Conservation (phyloP, 139 green algal species). For the Chlorella sp. region DNA sequence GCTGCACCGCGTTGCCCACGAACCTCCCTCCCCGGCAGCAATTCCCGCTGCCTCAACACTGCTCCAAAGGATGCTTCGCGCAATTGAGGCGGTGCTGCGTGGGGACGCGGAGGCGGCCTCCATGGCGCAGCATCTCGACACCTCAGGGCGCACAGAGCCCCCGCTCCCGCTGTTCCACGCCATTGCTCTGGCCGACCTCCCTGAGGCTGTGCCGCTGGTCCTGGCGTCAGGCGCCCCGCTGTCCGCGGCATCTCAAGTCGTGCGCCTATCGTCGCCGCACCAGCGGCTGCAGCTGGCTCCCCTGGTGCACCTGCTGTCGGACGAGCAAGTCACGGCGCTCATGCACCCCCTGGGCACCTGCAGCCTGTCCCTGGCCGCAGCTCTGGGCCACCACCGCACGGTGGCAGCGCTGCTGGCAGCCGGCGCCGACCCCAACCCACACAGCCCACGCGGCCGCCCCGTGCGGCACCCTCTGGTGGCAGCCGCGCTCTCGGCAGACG, state of each 20-base stretch:
- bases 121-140: too few relatives aligned
- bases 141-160: too few relatives aligned
- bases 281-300: background rate
- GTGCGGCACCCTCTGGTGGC: constrained; percentile 15
- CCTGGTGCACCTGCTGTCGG: background rate
- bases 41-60: too few relatives aligned
- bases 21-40: too few relatives aligned
- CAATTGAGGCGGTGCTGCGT: too few relatives aligned
- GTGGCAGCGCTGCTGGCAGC: constrained; percentile 17
- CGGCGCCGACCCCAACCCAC: background rate
- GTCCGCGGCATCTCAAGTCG: background rate
- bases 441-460: background rate
- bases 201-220: background rate
- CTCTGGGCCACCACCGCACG: background rate
- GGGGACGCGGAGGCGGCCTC: too few relatives aligned
- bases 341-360: background rate
- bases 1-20: too few relatives aligned
- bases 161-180: constrained; percentile 3
- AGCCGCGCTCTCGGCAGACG: background rate
- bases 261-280: background rate
- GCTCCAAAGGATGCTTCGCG: too few relatives aligned
- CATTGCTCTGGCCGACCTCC: background rate
- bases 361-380: background rate
- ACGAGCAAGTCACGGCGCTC: background rate
- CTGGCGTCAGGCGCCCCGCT: background rate